Conservation (phyloP, 495 filamentous ascomycete genomes). For the Chaetomidium leptoderma region DNA sequence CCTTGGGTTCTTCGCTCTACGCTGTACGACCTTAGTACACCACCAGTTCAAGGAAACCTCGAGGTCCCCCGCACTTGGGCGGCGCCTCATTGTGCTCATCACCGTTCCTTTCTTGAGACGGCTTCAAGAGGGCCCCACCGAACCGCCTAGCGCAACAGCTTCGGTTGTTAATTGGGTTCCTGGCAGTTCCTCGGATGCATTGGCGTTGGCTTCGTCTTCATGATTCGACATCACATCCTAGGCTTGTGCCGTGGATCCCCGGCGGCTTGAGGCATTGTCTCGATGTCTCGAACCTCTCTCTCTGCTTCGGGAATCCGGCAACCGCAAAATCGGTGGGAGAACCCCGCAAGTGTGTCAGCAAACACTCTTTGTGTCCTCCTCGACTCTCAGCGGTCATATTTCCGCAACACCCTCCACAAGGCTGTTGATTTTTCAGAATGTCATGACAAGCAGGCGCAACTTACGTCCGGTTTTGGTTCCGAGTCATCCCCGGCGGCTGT, state of each 20-base stretch:
- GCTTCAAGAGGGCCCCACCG: background rate
- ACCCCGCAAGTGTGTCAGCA: background rate
- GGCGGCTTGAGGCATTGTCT: background rate
- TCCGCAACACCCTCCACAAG: background rate
- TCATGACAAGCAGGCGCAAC: background rate
- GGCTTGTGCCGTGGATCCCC: background rate
- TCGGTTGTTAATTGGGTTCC: background rate
- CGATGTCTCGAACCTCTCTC: no score
- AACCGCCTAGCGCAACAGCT: background rate
- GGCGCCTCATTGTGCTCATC: conserved; percentile 3
- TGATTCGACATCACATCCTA: background rate
- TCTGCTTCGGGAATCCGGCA: background rate
- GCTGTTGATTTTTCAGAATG: no score
- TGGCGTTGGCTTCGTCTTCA: background rate
- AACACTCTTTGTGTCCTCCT: background rate
- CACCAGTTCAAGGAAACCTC: background rate
- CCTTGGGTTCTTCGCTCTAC: background rate
- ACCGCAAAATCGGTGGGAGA: background rate
- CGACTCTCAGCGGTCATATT: background rate
- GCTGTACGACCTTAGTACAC: no score
- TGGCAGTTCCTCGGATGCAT: background rate
- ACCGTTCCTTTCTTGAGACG: background rate
- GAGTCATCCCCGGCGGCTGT: background rate
- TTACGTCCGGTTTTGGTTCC: background rate
- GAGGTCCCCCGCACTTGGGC: background rate